Evolutionary conservation across 441 rosid genomes (phyloP).

Genomic region (Corymbia calophylla): DNA sequence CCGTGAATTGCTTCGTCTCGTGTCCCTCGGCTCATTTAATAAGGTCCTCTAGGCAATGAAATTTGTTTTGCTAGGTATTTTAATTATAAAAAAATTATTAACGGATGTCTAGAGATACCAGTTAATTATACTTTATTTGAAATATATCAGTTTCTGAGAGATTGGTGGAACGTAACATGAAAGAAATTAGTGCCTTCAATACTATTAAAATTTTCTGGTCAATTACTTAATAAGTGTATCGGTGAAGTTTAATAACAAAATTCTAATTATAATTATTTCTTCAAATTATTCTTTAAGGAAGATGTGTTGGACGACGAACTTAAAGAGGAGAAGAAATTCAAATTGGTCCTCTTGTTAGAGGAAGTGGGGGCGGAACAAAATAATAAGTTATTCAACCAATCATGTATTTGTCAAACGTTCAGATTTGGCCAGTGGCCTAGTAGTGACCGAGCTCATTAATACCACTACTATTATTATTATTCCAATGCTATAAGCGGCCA

Average conservation of each 20-base stretch:
- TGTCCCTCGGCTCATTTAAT: neutral
- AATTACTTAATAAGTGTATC: neutral
- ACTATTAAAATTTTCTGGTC: neutral
- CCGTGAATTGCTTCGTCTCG: neutral
- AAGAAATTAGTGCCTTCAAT: neutral
- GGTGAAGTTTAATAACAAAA: neutral
- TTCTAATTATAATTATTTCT: neutral
- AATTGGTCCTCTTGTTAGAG: neutral
- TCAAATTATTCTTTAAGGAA: neutral
- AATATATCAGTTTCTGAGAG: fast-evolving
- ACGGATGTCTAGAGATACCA: neutral
- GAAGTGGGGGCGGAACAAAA: neutral
- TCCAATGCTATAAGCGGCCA: neutral
- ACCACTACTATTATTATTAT: no score
- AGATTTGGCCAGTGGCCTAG: neutral
- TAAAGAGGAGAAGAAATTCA: neutral
- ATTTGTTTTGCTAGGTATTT: neutral
- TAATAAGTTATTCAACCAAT: neutral
- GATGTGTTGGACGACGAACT: neutral
- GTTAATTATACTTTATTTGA: neutral
- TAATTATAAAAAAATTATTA: neutral
- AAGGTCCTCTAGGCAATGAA: neutral
- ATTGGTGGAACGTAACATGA: neutral
- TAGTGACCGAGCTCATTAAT: neutral
- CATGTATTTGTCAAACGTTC: neutral